phyloP scores from a whole-genome alignment of 2,329 filamentous ascomycete species.

The Cladosporium sp. region DNA sequence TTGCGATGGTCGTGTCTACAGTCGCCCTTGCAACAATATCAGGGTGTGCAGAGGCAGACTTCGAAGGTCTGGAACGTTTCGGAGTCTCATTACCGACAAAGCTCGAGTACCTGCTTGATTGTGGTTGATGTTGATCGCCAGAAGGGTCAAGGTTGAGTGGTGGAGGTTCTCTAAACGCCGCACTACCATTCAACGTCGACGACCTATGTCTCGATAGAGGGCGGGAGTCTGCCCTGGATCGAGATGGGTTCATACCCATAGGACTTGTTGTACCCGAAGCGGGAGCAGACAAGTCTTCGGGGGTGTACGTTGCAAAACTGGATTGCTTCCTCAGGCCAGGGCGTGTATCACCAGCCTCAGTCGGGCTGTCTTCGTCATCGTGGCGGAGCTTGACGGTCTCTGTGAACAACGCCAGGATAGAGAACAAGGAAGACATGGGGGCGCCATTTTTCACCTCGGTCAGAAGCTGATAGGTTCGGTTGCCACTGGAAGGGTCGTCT shows the following conservation, averaged over 20 bases:
- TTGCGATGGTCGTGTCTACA: slow-evolving; percentile 94
- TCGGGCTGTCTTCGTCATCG: slow-evolving; percentile 56
- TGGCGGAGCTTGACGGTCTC: slow-evolving; percentile 80
- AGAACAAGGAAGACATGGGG: slow-evolving; percentile 97
- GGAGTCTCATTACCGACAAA: slow-evolving; percentile 17
- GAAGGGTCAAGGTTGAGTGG: slow-evolving; percentile 23
- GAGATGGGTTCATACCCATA: slow-evolving; percentile 16
- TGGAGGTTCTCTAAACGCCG: slow-evolving; percentile 24
- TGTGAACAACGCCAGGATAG: slow-evolving; percentile 92
- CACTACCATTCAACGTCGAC: slow-evolving; percentile 13
- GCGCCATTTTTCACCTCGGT: slow-evolving; percentile 97
- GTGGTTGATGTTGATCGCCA: slow-evolving; percentile 21
- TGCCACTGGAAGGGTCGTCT: slow-evolving; percentile 61
- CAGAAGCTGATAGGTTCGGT: slow-evolving; percentile 86
- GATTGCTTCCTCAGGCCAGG: slow-evolving; percentile 20
- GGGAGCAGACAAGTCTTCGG: slow-evolving; percentile 20
- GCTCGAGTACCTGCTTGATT: slow-evolving; percentile 22
- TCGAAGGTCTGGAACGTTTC: slow-evolving; percentile 26
- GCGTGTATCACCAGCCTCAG: slow-evolving; percentile 16
- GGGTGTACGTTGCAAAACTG: slow-evolving; percentile 14
- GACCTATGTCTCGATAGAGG: slow-evolving; percentile 23
- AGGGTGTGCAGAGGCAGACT: slow-evolving; percentile 75
- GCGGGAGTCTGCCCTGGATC: slow-evolving; percentile 13
- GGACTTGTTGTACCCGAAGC: slow-evolving; percentile 23
- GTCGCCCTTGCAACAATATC: slow-evolving; percentile 96